Evolutionary conservation across 2,329 filamentous ascomycete species (phyloP).

Genomic region (Albifimbria verrucaria): DNA sequence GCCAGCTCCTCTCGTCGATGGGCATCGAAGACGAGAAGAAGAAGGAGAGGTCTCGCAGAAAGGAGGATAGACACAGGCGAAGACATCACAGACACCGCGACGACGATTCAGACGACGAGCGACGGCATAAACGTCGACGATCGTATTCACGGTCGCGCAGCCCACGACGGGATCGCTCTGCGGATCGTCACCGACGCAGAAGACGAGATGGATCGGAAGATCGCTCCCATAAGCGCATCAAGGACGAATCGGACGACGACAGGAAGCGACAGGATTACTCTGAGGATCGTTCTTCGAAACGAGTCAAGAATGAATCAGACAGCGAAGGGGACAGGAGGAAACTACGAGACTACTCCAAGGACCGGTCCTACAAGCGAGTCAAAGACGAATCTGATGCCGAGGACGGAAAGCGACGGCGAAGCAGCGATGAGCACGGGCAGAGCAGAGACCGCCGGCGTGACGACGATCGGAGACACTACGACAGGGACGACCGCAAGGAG

Average conservation of each 20-base stretch:
- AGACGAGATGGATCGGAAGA: slow-evolving; percentile 14
- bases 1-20: slow-evolving; percentile 64
- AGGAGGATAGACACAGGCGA: slow-evolving; percentile 34
- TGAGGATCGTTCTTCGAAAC: slow-evolving; percentile 15
- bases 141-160: slow-evolving; percentile 45
- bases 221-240: slow-evolving; percentile 12
- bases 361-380: slow-evolving; percentile 12
- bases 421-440: slow-evolving; percentile 11
- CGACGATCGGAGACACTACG: slow-evolving; percentile 25
- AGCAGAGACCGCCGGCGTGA: slow-evolving; percentile 15
- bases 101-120: slow-evolving; percentile 37
- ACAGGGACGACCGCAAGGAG: slow-evolving; percentile 23
- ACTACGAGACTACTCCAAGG: slow-evolving; percentile 14
- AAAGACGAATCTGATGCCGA: slow-evolving; percentile 16
- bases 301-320: slow-evolving; percentile 16
- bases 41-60: slow-evolving; percentile 31
- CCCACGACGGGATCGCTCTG: slow-evolving; percentile 27
- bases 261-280: slow-evolving; percentile 17
- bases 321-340: slow-evolving; percentile 12
- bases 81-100: slow-evolving; percentile 43
- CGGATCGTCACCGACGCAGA: slow-evolving; percentile 17
- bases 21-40: slow-evolving; percentile 50
- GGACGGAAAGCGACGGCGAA: slow-evolving; percentile 13
- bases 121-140: slow-evolving; percentile 38
- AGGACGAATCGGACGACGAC: slow-evolving; percentile 17